phyloP scores from a whole-genome alignment of 225 moss, liverwort and hornwort genomes.

The Physcomitrellopsis africana region DNA sequence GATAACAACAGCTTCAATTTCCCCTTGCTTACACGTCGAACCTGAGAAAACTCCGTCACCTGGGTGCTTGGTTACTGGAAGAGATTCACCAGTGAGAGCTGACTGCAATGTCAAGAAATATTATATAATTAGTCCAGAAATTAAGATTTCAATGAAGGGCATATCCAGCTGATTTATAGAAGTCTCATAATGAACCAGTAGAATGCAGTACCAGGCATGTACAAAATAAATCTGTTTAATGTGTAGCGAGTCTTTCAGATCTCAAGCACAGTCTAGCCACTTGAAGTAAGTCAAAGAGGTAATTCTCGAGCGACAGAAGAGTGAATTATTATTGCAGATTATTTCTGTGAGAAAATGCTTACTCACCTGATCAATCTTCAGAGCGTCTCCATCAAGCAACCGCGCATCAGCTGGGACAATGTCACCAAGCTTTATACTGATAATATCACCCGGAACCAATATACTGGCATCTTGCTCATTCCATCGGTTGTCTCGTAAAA shows the following conservation, averaged over 20 bases:
- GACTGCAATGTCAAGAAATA: constrained; percentile 39
- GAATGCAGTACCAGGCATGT: too few relatives aligned
- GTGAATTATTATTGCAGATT: not conserved
- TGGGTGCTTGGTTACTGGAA: constrained; percentile 53
- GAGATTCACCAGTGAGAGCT: constrained; percentile 57
- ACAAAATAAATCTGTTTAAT: too few relatives aligned
- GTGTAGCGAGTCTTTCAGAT: too few relatives aligned
- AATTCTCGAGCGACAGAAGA: not conserved
- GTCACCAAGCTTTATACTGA: constrained; percentile 61
- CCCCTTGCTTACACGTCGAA: constrained; percentile 67
- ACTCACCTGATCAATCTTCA: constrained; percentile 56
- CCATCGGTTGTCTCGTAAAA: constrained; percentile 52
- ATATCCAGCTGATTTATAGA: too few relatives aligned
- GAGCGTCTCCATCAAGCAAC: constrained; percentile 53
- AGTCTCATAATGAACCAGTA: too few relatives aligned
- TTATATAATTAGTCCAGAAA: not conserved
- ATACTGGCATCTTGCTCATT: constrained; percentile 52
- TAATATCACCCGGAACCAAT: constrained; percentile 58
- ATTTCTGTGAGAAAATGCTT: not conserved
- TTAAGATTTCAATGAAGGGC: not conserved
- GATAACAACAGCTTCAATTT: constrained; percentile 66
- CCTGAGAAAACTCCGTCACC: constrained; percentile 57
- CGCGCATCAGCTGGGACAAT: constrained; percentile 62
- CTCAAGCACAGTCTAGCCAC: constrained; percentile 1
- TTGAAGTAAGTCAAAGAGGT: not conserved